These are phyloP conservation scores for Setaria italica DNA, from an alignment of 202 grass and related monocot genomes.

Conservation along the genomic window DNA sequence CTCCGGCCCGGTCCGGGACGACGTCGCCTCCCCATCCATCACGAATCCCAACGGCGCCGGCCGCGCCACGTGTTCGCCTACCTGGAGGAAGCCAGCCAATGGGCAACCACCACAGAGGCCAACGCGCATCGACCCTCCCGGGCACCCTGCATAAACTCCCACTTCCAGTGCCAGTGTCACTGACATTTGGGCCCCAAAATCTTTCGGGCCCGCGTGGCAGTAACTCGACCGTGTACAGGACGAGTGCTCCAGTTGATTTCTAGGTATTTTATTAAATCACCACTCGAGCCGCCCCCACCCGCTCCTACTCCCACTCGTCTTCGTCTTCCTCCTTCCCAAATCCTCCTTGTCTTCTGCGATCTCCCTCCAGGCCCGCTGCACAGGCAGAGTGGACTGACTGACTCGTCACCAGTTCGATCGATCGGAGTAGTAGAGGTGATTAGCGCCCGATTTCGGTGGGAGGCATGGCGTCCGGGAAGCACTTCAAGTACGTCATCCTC, in stretches of 20 bases:
- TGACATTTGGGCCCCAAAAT: neutral
- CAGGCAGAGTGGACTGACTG: neutral
- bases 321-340: neutral
- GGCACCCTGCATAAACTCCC: too few relatives aligned
- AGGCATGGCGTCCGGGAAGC: slow-evolving; percentile 78
- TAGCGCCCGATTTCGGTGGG: neutral
- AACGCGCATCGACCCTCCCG: neutral
- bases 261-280: neutral
- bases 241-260: neutral
- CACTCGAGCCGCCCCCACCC: neutral
- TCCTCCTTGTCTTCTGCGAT: neutral
- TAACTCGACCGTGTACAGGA: fast-evolving
- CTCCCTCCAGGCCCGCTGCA: neutral
- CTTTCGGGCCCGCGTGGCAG: neutral
- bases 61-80: slow-evolving; percentile 10
- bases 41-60: neutral
- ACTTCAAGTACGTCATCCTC: slow-evolving; percentile 96
- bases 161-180: neutral
- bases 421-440: neutral
- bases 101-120: neutral
- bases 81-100: slow-evolving; percentile 14
- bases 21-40: slow-evolving; percentile 4
- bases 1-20: neutral
- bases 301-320: neutral
- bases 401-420: neutral